Evolutionary conservation across 352 stramenopile species (phyloP).

Genomic region (Globisporangium sylvaticum): DNA sequence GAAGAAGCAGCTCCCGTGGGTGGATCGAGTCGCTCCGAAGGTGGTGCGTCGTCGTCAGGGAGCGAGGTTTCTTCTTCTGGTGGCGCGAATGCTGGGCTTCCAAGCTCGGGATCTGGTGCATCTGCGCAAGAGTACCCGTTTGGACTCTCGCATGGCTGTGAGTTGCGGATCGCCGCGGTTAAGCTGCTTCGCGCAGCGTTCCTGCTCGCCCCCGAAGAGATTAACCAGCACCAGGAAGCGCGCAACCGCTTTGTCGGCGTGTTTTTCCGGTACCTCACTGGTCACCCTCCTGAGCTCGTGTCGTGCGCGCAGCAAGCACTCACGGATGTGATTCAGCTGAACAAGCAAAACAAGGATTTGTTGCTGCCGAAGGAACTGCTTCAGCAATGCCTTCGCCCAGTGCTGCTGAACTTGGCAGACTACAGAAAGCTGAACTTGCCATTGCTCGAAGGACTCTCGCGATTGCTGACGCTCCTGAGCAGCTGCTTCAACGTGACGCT

Average conservation of each 20-base stretch:
- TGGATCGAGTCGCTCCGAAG: constrained; percentile 19
- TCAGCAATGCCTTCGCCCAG: constrained; percentile 93
- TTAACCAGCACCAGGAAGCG: constrained; percentile 84
- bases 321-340: constrained; percentile 78
- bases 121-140: constrained; percentile 87
- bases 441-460: constrained; percentile 91
- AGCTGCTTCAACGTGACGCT: constrained; percentile 98
- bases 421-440: constrained; percentile 95
- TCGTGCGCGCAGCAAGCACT: constrained; percentile 78
- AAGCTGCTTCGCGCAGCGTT: constrained; percentile 86
- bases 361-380: constrained; percentile 94
- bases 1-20: constrained; percentile 39
- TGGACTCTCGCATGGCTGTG: constrained; percentile 69
- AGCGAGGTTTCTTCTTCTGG: constrained; percentile 14
- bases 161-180: constrained; percentile 86
- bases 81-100: constrained; percentile 2
- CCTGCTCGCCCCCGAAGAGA: constrained; percentile 70
- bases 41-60: constrained; percentile 24
- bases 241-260: constrained; percentile 84
- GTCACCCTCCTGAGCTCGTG: constrained; percentile 77
- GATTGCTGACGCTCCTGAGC: constrained; percentile 92
- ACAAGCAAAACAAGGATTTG: constrained; percentile 86
- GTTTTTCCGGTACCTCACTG: constrained; percentile 90
- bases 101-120: constrained; percentile 28
- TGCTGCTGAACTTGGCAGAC: constrained; percentile 95